phyloP scores from a whole-genome alignment of 306 rosid genomes.

The Nissolia schottii region DNA sequence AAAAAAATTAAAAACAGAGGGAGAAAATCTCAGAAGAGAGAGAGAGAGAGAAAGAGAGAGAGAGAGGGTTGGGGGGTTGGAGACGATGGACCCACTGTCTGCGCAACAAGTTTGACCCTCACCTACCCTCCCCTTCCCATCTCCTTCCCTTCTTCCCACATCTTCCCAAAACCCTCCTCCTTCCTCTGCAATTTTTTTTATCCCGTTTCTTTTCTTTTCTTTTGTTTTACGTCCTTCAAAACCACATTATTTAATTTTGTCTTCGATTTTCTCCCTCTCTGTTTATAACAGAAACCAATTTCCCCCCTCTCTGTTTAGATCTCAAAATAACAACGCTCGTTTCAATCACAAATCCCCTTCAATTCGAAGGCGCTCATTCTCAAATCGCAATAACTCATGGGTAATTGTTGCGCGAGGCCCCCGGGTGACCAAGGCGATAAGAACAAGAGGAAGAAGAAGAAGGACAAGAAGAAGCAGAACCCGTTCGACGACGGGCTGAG shows the following conservation, averaged over 20 bases:
- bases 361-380: too few relatives aligned
- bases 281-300: too few relatives aligned
- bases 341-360: too few relatives aligned
- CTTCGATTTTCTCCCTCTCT: too few relatives aligned
- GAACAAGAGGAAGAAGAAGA: not conserved
- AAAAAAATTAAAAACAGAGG: not conserved
- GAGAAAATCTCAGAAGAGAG: not conserved
- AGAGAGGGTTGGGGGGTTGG: not conserved
- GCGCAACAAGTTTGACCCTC: constrained; percentile 26
- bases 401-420: constrained; percentile 61
- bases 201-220: too few relatives aligned
- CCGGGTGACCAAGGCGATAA: not conserved
- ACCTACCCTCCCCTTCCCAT: constrained; percentile 12
- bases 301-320: too few relatives aligned
- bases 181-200: too few relatives aligned
- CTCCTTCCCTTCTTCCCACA: not conserved
- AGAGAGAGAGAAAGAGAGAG: not conserved
- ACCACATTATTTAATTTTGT: too few relatives aligned
- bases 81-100: not conserved
- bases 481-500: constrained; percentile 30
- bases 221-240: too few relatives aligned
- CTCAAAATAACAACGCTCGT: too few relatives aligned
- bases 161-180: not conserved
- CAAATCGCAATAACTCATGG: constrained; percentile 41
- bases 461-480: constrained; percentile 39